Evolutionary conservation across 768 basidiomycete genomes (phyloP).

Genomic region (Mycena crocata): DNA sequence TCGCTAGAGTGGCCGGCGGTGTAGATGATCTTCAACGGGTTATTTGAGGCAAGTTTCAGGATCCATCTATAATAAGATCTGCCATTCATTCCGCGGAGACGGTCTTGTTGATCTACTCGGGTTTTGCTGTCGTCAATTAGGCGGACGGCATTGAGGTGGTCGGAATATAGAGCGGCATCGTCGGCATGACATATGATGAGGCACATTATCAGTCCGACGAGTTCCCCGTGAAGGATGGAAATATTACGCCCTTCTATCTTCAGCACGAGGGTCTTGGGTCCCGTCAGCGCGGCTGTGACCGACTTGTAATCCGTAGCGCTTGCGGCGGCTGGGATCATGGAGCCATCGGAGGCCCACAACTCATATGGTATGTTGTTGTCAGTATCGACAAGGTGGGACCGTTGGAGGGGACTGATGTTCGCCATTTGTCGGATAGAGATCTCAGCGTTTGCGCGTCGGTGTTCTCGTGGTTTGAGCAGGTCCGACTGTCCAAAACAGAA

Average conservation of each 20-base stretch:
- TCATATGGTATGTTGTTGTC: background rate
- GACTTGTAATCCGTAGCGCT: constrained; percentile 34
- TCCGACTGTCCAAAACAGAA: background rate
- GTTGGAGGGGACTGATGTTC: background rate
- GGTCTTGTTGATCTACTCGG: constrained; percentile 12
- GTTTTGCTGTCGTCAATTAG: constrained; percentile 35
- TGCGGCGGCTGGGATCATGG: constrained; percentile 38
- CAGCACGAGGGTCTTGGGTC: constrained; percentile 25
- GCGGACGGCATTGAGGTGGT: constrained; percentile 39
- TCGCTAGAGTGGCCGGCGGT: constrained; percentile 10
- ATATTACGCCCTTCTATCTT: constrained; percentile 32
- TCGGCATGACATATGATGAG: constrained; percentile 20
- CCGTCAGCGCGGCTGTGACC: constrained; percentile 29
- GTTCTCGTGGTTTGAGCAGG: background rate
- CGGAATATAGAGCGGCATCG: constrained; percentile 27
- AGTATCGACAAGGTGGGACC: no score
- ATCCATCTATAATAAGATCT: constrained; percentile 41
- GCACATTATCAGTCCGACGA: constrained; percentile 33
- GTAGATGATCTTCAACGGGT: background rate
- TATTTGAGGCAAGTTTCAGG: background rate
- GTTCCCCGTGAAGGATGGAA: constrained; percentile 38
- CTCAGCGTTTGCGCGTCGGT: background rate
- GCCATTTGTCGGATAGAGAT: background rate
- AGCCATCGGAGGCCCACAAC: constrained; percentile 40
- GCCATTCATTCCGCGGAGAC: constrained; percentile 34